phyloP scores from a whole-genome alignment of 2,329 filamentous ascomycete species.

The Monilinia laxa region DNA sequence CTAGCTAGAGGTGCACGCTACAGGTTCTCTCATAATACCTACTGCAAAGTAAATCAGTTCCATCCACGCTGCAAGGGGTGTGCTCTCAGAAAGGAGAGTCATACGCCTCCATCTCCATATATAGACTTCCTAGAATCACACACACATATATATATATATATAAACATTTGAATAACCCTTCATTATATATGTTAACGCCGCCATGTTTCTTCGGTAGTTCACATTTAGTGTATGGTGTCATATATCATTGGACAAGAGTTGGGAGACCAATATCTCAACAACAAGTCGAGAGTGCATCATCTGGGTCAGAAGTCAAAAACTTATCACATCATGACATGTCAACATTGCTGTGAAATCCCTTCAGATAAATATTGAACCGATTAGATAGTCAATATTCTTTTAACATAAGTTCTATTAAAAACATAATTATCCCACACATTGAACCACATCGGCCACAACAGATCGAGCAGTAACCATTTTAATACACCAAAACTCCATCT shows the following conservation, averaged over 20 bases:
- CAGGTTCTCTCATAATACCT: background rate
- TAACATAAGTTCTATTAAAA: background rate
- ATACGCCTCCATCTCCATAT: background rate
- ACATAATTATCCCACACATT: background rate
- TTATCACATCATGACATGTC: background rate
- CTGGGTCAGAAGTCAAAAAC: background rate
- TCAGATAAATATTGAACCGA: background rate
- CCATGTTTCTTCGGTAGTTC: background rate
- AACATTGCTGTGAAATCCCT: background rate
- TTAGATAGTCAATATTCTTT: too few species aligned
- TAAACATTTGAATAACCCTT: background rate
- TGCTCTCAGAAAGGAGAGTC: background rate
- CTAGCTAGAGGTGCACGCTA: background rate
- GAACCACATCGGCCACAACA: background rate
- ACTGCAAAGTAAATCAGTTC: background rate
- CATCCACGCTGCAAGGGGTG: conserved; percentile 4
- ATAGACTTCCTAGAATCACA: background rate
- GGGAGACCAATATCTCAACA: conserved; percentile 3
- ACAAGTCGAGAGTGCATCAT: background rate
- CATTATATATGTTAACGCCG: background rate
- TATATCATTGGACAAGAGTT: background rate
- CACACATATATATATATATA: background rate
- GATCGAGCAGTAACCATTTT: conserved; percentile 8
- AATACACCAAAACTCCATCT: background rate
- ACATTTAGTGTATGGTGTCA: background rate